Evolutionary conservation across 1,284 basidiomycete species (phyloP).

Genomic region (Fistulinella staudtii): DNA sequence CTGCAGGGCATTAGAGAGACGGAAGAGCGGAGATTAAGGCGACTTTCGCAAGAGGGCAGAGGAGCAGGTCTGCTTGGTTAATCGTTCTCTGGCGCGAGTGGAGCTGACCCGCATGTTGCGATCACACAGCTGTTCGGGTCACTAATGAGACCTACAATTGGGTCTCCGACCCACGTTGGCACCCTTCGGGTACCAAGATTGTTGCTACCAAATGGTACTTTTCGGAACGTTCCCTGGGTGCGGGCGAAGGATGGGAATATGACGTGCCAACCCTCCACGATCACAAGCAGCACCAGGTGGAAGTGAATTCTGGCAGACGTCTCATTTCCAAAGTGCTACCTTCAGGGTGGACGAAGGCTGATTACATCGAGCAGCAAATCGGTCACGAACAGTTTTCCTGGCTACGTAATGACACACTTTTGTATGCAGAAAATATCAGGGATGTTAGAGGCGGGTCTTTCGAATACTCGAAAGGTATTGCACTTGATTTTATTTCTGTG

Average conservation of each 20-base stretch:
- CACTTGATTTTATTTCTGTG: neutral
- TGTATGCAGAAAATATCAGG: constrained; percentile 60
- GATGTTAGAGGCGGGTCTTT: constrained; percentile 52
- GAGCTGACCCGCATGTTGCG: constrained; percentile 1
- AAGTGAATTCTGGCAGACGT: constrained; percentile 49
- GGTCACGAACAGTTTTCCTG: constrained; percentile 69
- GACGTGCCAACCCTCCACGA: constrained; percentile 37
- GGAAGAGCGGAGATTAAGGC: constrained; percentile 40
- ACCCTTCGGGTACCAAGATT: constrained; percentile 57
- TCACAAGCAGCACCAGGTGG: constrained; percentile 29
- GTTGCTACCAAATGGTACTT: constrained; percentile 75
- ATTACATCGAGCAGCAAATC: constrained; percentile 65
- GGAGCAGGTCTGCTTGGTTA: constrained; percentile 37
- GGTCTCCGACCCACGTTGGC: constrained; percentile 65
- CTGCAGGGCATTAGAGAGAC: constrained; percentile 49
- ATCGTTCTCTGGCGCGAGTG: neutral
- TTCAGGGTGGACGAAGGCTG: constrained; percentile 50
- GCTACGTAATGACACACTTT: constrained; percentile 51
- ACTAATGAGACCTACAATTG: constrained; percentile 72
- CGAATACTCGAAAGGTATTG: constrained; percentile 59
- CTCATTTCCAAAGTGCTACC: constrained; percentile 56
- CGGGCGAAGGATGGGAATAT: constrained; percentile 71
- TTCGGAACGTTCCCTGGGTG: constrained; percentile 55
- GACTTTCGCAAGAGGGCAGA: constrained; percentile 60
- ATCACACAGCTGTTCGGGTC: constrained; percentile 49